Percentiles rank a stretch among this genome's conserved stretches.
Evolutionary conservation across 2,329 filamentous ascomycete species (phyloP).

Genomic region (Sarocladium strictum): DNA sequence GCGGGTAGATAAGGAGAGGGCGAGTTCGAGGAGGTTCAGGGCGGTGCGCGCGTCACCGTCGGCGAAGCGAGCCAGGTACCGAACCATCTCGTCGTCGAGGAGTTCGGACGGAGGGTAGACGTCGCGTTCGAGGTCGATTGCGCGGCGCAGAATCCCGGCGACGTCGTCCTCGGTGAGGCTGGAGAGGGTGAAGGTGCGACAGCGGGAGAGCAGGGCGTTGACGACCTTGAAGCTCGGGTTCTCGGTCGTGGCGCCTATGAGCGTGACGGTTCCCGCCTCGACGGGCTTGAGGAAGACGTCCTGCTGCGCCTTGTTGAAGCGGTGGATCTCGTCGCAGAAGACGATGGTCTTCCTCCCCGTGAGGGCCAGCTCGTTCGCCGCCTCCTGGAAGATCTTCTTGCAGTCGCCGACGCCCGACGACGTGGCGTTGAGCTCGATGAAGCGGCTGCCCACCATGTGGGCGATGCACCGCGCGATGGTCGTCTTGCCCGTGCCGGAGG

Average conservation of each 20-base stretch:
- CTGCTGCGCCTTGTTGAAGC: constrained; percentile 88
- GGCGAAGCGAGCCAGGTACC: constrained; percentile 77
- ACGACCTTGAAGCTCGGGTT: constrained; percentile 95
- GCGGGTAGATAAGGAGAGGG: constrained; percentile 61
- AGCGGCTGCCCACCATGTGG: constrained; percentile 72
- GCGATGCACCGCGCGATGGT: constrained; percentile 91
- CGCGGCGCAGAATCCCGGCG: constrained; percentile 67
- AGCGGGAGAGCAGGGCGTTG: constrained; percentile 78
- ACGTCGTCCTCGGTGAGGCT: constrained; percentile 71
- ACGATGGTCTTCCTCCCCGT: constrained; percentile 90
- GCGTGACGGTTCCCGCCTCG: constrained; percentile 80
- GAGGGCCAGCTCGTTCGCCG: constrained; percentile 69
- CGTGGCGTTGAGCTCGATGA: constrained; percentile 94
- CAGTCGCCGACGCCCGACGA: constrained; percentile 81
- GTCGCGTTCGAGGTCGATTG: constrained; percentile 55
- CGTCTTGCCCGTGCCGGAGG: constrained; percentile 76
- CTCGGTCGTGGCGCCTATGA: constrained; percentile 94
- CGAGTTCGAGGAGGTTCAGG: constrained; percentile 85
- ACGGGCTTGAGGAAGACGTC: constrained; percentile 92
- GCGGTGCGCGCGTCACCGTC: constrained; percentile 92
- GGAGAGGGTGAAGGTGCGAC: constrained; percentile 80
- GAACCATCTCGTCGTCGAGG: constrained; percentile 70
- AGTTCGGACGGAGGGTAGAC: constrained; percentile 43
- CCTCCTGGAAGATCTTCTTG: constrained; percentile 87
- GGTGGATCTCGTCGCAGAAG: constrained; percentile 95